Percentiles rank a stretch among this genome's conserved stretches.
Conservation (phyloP, 139 green algal genomes). For the Klebsormidium nitens region DNA sequence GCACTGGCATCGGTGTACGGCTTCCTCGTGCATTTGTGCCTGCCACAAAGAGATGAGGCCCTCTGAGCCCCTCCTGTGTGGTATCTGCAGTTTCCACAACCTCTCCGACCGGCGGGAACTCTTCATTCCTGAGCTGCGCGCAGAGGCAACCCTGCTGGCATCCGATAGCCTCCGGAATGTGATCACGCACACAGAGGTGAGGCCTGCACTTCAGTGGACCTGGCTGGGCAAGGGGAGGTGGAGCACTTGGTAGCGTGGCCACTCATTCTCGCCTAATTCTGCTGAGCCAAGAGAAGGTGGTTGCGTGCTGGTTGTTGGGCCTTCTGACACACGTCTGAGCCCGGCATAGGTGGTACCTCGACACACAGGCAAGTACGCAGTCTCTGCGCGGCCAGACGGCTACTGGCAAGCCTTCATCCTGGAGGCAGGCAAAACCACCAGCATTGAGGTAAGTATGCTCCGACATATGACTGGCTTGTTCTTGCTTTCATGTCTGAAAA, state of each 20-base stretch:
- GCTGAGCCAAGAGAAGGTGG: no score
- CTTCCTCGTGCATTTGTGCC: background rate
- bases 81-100: conserved; percentile 28
- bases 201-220: no score
- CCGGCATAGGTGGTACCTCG: no score
- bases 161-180: no score
- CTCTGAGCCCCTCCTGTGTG: background rate
- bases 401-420: conserved; percentile 50
- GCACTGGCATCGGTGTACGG: background rate
- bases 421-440: conserved; percentile 19
- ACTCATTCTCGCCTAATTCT: no score
- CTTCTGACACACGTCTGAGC: no score
- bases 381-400: conserved; percentile 30
- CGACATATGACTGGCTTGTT: background rate
- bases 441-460: conserved; percentile 21
- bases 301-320: no score
- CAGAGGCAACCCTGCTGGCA: conserved; percentile 15
- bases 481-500: background rate
- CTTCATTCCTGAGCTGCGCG: conserved; percentile 33
- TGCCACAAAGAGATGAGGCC: background rate
- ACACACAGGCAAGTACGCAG: no score
- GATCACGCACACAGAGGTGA: no score
- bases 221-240: no score
- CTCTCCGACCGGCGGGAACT: conserved; percentile 16
- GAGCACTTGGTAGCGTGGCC: no score